Base-by-base conservation (phyloP, 257 asterid genomes). In the Nicotiana otophora region DNA sequence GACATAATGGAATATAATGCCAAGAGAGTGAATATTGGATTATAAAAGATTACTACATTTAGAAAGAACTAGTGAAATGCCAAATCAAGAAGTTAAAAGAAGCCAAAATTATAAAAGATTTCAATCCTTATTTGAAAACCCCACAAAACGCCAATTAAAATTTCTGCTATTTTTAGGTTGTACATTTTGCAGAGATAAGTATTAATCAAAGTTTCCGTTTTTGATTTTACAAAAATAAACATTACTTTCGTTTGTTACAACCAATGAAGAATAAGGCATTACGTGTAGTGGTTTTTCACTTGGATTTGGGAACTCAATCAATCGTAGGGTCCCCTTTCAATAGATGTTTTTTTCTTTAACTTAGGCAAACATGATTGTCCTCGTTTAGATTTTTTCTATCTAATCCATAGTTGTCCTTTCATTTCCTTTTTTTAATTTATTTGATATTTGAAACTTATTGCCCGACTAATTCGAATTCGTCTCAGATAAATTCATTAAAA, bases 281-380 rank as follows among this genome's bases (percentile, higher is more conserved):
- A 53, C 53, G 34, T 34, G 6, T 66, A 63, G 20, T 34, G 34
- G 5, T 36, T 79, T 62, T 78, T 74, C 10, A 48, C 84, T 64
- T 77, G 66, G 46, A 81, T 72, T 83, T 83, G 53, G 84, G 62
- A 85, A 80, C 67, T 77, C 78, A 30, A 61, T 74, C 70, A 46
- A 69, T 53, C 28, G 63, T 75, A 51, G 80, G 62, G 80, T 16
- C 0, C 46, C 42, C 26, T 28, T 51, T 15, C 5, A 14, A 3
- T 10, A 7, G 62, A 51, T 74, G 19, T n/a, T 39, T 6, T 6
- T 12, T 11, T 33, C n/a, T 23, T 36, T 23, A 62, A 33, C 15
- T 30, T 36, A 42, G 83, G 85, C 65, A 82, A 57, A 23, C 55
- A 51, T 68, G 39, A 4, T 80, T 78, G 78, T 81, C 85, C 19